These are phyloP conservation scores for Candida ascalaphidarum DNA, from an alignment of 805 yeast genomes.

Conservation along the genomic window DNA sequence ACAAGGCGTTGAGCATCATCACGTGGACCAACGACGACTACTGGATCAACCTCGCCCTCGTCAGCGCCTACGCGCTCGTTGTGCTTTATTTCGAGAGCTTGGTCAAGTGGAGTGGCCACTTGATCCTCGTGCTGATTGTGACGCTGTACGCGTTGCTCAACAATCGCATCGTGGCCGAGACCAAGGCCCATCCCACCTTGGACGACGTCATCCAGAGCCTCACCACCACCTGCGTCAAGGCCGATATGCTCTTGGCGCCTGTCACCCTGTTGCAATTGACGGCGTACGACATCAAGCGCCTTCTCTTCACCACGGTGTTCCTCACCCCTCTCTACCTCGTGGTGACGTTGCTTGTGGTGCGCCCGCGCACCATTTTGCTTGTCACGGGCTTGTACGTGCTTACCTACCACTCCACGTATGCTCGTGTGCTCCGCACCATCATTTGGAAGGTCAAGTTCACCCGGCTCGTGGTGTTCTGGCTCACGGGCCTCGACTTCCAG, in stretches of 20 bases:
- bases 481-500: constrained; percentile 79
- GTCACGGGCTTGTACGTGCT: constrained; percentile 51
- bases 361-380: constrained; percentile 62
- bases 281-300: constrained; percentile 68
- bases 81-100: constrained; percentile 76
- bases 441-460: constrained; percentile 76
- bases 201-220: constrained; percentile 79
- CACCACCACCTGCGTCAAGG: constrained; percentile 64
- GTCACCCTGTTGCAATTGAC: constrained; percentile 65
- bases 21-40: constrained; percentile 90
- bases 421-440: constrained; percentile 72
- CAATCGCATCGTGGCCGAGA: constrained; percentile 46
- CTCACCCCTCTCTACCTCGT: constrained; percentile 79
- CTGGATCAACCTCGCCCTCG: constrained; percentile 62
- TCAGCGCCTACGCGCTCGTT: constrained; percentile 44
- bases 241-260: constrained; percentile 76
- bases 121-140: constrained; percentile 54
- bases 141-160: constrained; percentile 54
- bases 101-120: constrained; percentile 76
- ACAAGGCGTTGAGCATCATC: constrained; percentile 58
- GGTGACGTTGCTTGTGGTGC: constrained; percentile 55
- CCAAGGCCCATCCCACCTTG: constrained; percentile 65
- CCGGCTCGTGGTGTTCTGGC: constrained; percentile 65
- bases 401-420: constrained; percentile 82
- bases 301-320: constrained; percentile 76